A percentile compares a stretch with the other conserved stretches of the same genome.
Conservation (phyloP, 2,329 filamentous ascomycete species). For the Claviceps citrina region DNA sequence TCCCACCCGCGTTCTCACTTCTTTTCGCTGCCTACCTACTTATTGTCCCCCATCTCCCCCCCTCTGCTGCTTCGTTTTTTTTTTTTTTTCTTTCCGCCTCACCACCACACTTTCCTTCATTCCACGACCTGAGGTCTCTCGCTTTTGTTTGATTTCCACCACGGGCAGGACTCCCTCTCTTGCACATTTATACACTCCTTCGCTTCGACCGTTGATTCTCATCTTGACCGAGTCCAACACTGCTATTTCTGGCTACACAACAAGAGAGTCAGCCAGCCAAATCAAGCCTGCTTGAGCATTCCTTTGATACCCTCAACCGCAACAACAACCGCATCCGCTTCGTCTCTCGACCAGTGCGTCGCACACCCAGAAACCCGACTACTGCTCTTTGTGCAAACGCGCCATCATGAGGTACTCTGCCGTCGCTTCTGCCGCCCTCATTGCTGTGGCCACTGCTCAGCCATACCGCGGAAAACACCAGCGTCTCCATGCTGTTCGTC, state of each 20-base stretch:
- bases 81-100: background rate
- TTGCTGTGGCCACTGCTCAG: conserved; percentile 33
- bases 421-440: conserved; percentile 19
- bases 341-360: background rate
- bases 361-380: background rate
- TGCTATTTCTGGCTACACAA: background rate
- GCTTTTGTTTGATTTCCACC: conserved; percentile 6
- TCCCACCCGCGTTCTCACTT: background rate
- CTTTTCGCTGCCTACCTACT: too few relatives aligned
- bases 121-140: conserved; percentile 3
- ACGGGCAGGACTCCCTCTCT: conserved; percentile 7
- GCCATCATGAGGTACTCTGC: conserved; percentile 26
- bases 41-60: background rate
- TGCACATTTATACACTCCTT: conserved; percentile 6
- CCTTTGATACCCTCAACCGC: background rate
- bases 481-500: conserved; percentile 17
- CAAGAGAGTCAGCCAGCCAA: background rate
- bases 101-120: conserved; percentile 6
- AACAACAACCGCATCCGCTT: background rate
- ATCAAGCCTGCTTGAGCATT: conserved; percentile 3
- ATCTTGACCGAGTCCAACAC: background rate
- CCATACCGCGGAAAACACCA: conserved; percentile 27
- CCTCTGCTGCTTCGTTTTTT: too few relatives aligned
- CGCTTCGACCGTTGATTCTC: background rate
- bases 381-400: background rate